A percentile compares a stretch with the other conserved stretches of the same genome.
Evolutionary conservation across 129 eudicot species (phyloP).

Genomic region (Rutidosis leptorrhynchoides): DNA sequence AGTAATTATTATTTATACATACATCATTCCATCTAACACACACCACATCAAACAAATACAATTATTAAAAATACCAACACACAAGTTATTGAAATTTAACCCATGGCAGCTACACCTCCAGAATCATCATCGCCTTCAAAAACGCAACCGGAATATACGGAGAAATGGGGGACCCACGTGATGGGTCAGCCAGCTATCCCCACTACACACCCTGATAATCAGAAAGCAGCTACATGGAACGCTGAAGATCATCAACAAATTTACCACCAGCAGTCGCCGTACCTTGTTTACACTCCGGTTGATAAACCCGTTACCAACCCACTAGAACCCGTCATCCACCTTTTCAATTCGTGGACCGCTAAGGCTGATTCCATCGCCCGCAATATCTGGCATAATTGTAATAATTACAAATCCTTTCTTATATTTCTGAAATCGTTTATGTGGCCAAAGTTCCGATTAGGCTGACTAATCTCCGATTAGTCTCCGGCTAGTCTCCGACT

Average conservation of each 20-base stretch:
- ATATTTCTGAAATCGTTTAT: too few species aligned
- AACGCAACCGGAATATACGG: conserved; percentile 24
- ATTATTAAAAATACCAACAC: conserved; percentile 3
- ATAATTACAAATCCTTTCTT: conserved; percentile 15
- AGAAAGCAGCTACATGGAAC: conserved; percentile 68
- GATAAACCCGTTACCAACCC: conserved; percentile 47
- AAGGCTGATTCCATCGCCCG: conserved; percentile 62
- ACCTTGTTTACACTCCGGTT: conserved; percentile 56
- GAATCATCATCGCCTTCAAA: conserved; percentile 25
- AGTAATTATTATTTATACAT: not conserved
- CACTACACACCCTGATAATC: conserved; percentile 59
- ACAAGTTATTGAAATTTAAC: not conserved
- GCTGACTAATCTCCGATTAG: too few species aligned
- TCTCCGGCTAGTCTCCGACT: too few species aligned
- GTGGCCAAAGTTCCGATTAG: too few species aligned
- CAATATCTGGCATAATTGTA: conserved; percentile 77
- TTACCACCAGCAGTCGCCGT: conserved; percentile 55
- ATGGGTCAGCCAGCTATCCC: conserved; percentile 58
- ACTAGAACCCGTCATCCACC: conserved; percentile 55
- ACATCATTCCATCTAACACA: not conserved
- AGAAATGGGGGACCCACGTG: conserved; percentile 82
- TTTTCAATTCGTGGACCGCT: conserved; percentile 64
- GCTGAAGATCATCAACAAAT: conserved; percentile 45
- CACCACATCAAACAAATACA: conserved; percentile 7
- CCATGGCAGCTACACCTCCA: conserved; percentile 27